Base-by-base conservation (phyloP, 1,284 basidiomycete species). In the Moesziomyces parantarcticus region DNA sequence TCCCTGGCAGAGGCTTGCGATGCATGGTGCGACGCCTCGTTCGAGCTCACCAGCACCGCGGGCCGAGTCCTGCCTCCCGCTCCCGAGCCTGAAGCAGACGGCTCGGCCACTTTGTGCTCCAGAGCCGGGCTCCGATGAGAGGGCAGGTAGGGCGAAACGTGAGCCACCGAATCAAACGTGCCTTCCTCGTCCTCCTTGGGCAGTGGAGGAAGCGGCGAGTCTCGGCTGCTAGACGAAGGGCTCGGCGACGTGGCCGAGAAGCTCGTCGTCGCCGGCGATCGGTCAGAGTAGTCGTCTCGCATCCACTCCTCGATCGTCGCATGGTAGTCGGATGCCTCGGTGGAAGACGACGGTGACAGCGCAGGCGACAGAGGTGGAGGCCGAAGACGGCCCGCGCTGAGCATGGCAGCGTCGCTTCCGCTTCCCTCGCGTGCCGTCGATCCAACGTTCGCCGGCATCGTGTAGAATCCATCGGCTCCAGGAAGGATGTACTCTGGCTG, bases 401-500 rank as follows among this genome's bases (percentile, higher is more conserved):
- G 22, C n/a, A 20, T 21, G 8, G 22, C 26, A 20, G 29, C 42
- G 18, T 29, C 34, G 36, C 39, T 43, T 14, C 22, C 48, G 7
- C 26, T 45, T 5, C 22, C 21, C 16, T 32, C 36, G 1, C 65
- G 42, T 1, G 16, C 23, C 14, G 51, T 29, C 43, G 55, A 11
- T 32, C 32, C 61, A 11, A 14, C 43, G 20, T 3, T 48, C 4
- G 57, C 39, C 9, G 68, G 73, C 50, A 64, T 56, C 0, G 64
- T 61, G 59, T 74, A 77, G 52, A 77, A 77, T 16, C 76, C 76
- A 48, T 77, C 71, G 14, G 69, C 65, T 14, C 66, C 70, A 0
- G 76, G 76, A 3, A 70, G 44, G 16, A 77, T 77, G 69, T 67
- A 76, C 8, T 76, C 75, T 9, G 75, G 71, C 52, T 60, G 55